A percentile compares a stretch with the other conserved stretches of the same genome.
phyloP scores from a whole-genome alignment of 2,329 filamentous ascomycete genomes.

The Sporothrix humicola region DNA sequence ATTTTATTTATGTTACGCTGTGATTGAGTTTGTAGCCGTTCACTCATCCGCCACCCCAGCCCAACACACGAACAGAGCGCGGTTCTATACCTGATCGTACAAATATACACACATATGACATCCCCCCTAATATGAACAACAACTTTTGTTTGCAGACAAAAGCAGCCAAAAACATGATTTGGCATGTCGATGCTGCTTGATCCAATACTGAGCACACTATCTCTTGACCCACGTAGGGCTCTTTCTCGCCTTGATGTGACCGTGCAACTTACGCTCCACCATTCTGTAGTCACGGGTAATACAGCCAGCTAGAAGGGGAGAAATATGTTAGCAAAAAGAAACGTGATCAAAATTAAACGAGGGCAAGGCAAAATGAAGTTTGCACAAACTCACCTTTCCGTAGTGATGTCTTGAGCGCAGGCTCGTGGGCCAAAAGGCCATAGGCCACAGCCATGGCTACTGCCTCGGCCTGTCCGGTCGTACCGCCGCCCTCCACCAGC shows the following conservation, averaged over 20 bases:
- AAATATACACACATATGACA: conserved; percentile 31
- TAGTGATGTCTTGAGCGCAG: conserved; percentile 83
- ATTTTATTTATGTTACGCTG: conserved; percentile 21
- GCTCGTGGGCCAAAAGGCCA: conserved; percentile 88
- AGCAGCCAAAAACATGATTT: neutral
- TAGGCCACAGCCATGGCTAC: conserved; percentile 89
- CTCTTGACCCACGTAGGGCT: conserved; percentile 97
- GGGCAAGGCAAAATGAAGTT: neutral
- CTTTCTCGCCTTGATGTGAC: conserved; percentile 95
- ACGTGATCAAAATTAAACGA: neutral
- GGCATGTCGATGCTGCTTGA: neutral
- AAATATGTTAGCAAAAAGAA: conserved; percentile 32
- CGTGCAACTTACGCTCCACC: conserved; percentile 98
- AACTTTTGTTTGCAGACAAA: neutral
- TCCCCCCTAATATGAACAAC: neutral
- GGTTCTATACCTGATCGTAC: conserved; percentile 32
- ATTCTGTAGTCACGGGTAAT: conserved; percentile 87
- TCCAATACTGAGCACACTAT: conserved; percentile 45
- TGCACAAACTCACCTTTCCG: conserved; percentile 71
- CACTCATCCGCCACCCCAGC: neutral
- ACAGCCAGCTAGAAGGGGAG: conserved; percentile 72
- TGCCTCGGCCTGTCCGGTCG: conserved; percentile 94
- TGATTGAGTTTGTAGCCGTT: conserved; percentile 1
- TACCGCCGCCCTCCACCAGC: conserved; percentile 81
- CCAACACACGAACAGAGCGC: conserved; percentile 2